Percentiles rank a stretch among this genome's conserved stretches.
These are phyloP conservation scores for Termitomyces sp. DNA, from an alignment of 768 basidiomycete genomes.

Conservation along the genomic window DNA sequence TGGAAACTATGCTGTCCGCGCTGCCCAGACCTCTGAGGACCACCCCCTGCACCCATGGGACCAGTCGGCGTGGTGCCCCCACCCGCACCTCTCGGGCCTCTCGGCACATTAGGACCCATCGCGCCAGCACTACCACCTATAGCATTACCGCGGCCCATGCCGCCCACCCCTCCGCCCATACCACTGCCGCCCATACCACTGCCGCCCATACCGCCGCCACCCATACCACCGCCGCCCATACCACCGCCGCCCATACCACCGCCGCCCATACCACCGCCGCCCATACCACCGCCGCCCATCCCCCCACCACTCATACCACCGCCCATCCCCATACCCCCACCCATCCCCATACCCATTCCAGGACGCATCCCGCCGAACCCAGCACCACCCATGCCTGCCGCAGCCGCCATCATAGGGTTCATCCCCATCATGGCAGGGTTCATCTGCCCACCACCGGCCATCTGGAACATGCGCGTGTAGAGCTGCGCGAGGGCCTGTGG, in stretches of 20 bases:
- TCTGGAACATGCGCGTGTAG: conserved; percentile 94
- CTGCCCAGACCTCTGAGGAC: conserved; percentile 68
- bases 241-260: conserved; percentile 29
- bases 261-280: conserved; percentile 27
- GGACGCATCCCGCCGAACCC: conserved; percentile 13
- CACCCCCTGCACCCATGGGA: conserved; percentile 46
- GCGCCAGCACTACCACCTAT: conserved; percentile 36
- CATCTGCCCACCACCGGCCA: conserved; percentile 54
- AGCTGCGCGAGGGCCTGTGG: conserved; percentile 89
- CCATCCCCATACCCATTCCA: conserved; percentile 33
- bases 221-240: conserved; percentile 28
- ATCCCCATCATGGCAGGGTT: conserved; percentile 56
- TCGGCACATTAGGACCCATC: conserved; percentile 55
- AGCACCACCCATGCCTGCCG: conserved; percentile 7
- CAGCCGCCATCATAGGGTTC: conserved; percentile 24
- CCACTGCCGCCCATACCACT: too few relatives aligned
- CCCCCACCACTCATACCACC: conserved; percentile 29
- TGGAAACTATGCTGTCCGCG: conserved; percentile 81
- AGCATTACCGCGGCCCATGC: conserved; percentile 30
- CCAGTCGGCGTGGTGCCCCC: conserved; percentile 35
- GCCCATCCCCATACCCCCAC: conserved; percentile 34
- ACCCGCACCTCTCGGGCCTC: conserved; percentile 57
- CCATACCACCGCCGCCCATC: conserved; percentile 31
- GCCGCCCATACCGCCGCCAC: conserved; percentile 31
- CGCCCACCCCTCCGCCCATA: conserved; percentile 33